Evolutionary conservation across 768 basidiomycete genomes (phyloP).

Genomic region (Baorangia bicolor): DNA sequence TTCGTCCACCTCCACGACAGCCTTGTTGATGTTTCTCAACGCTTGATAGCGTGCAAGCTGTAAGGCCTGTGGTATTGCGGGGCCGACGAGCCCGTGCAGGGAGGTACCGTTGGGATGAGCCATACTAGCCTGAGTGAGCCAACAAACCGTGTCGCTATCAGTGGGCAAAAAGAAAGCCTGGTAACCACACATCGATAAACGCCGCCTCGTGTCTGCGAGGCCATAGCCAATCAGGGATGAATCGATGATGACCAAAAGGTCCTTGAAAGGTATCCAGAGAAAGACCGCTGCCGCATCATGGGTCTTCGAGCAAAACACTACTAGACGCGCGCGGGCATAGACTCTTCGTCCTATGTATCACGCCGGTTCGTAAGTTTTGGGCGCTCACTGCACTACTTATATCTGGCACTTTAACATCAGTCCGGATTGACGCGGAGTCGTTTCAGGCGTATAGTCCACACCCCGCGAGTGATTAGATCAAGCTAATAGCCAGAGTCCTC

Average conservation of each 20-base stretch:
- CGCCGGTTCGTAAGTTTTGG: background rate
- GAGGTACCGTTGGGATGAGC: background rate
- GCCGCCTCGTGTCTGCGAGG: background rate
- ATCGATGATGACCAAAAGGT: no score
- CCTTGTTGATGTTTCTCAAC: background rate
- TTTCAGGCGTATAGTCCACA: background rate
- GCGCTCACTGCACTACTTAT: no score
- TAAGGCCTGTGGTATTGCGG: slow-evolving; percentile 7
- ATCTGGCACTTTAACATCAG: background rate
- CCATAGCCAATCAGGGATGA: background rate
- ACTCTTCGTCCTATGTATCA: background rate
- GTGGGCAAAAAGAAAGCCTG: background rate
- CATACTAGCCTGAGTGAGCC: background rate
- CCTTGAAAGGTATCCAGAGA: background rate
- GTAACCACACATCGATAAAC: background rate
- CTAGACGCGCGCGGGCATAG: background rate
- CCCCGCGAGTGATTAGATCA: background rate
- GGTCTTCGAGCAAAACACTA: background rate
- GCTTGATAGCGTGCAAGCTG: slow-evolving; percentile 14
- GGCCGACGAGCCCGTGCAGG: slow-evolving; percentile 5
- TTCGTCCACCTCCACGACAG: background rate
- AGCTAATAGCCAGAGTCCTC: background rate
- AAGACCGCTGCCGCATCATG: background rate
- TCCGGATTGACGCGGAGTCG: background rate
- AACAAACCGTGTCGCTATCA: background rate